These are phyloP conservation scores for Physcomitrium patens DNA, from an alignment of 225 moss, liverwort and hornwort species.

Conservation along the genomic window DNA sequence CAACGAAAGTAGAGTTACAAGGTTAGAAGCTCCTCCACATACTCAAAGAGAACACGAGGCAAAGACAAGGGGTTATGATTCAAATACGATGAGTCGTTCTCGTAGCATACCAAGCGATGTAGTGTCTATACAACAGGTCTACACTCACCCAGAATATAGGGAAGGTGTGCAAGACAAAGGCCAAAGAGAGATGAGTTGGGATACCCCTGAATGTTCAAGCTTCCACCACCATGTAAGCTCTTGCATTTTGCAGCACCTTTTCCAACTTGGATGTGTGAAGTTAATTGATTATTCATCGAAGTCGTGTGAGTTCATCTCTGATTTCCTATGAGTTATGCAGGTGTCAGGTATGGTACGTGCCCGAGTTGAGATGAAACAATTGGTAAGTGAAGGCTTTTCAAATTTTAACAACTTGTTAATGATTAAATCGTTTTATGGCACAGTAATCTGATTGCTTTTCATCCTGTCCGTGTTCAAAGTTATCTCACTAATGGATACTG, in stretches of 20 bases:
- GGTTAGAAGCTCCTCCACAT: conserved; percentile 14
- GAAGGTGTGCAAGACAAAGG: conserved; percentile 23
- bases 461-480: too few species aligned
- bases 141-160: conserved; percentile 29
- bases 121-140: conserved; percentile 10
- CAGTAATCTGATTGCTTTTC: too few species aligned
- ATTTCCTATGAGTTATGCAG: conserved; percentile 25
- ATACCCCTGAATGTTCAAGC: conserved; percentile 50
- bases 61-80: conserved; percentile 22
- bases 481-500: neutral
- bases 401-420: neutral
- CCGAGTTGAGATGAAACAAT: conserved; percentile 38
- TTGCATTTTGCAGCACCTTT: neutral
- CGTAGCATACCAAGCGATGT: neutral
- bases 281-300: neutral
- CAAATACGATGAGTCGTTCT: conserved; percentile 16
- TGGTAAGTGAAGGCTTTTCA: conserved; percentile 25
- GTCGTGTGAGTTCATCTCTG: neutral
- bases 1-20: conserved; percentile 5
- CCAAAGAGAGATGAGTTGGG: conserved; percentile 40
- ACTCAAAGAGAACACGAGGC: conserved; percentile 15
- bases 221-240: conserved; percentile 45
- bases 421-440: too few species aligned
- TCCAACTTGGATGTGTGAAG: neutral
- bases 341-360: conserved; percentile 42